phyloP scores from a whole-genome alignment of 345 rosid genomes.

The Corchorus olitorius region DNA sequence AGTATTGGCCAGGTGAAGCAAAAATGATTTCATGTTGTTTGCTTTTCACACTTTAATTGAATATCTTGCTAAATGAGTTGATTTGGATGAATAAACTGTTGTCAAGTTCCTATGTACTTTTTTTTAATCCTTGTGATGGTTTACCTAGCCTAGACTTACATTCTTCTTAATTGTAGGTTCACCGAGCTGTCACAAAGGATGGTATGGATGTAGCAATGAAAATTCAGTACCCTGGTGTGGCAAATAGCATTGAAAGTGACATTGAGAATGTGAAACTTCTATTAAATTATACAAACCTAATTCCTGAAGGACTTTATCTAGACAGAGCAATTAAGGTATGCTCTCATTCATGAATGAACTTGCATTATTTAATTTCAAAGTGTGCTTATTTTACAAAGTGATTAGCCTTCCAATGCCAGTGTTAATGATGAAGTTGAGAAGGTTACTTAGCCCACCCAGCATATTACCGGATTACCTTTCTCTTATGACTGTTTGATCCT shows the following conservation, averaged over 20 bases:
- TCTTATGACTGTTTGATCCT: not conserved
- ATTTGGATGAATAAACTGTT: constrained; percentile 5
- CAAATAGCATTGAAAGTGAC: constrained; percentile 93
- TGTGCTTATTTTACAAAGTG: not conserved
- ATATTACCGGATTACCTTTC: constrained; percentile 1
- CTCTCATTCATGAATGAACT: not conserved
- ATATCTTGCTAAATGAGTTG: not conserved
- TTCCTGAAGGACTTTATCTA: constrained; percentile 90
- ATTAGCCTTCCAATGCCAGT: constrained; percentile 1
- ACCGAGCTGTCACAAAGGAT: constrained; percentile 78
- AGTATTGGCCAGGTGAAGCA: constrained; percentile 92
- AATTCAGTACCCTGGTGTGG: constrained; percentile 99
- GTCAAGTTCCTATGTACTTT: not conserved
- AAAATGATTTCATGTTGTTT: not conserved
- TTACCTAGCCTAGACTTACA: constrained; percentile 7
- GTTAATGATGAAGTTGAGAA: constrained; percentile 1
- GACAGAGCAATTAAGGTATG: constrained; percentile 92
- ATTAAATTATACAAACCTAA: constrained; percentile 77
- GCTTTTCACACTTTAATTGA: not conserved
- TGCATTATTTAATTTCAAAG: not conserved
- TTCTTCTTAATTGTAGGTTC: constrained; percentile 63
- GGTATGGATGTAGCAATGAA: constrained; percentile 82
- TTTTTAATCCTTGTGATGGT: not conserved
- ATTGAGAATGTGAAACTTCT: constrained; percentile 90
- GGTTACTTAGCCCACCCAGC: not conserved